phyloP scores from a whole-genome alignment of 2,329 filamentous ascomycete species.

The Alternaria gansuensis region DNA sequence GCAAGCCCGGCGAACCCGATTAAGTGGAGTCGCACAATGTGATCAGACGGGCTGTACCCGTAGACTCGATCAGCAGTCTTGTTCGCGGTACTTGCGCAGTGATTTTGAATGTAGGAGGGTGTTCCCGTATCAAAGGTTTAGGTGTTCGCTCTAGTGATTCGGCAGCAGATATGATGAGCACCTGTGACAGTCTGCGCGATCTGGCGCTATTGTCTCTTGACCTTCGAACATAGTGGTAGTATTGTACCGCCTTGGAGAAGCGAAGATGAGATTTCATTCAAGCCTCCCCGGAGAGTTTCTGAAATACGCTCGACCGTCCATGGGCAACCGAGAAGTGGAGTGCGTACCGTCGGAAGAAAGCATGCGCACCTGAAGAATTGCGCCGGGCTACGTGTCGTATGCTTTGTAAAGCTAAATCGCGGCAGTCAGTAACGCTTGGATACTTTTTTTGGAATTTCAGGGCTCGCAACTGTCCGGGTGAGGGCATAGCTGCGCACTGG shows the following conservation, averaged over 20 bases:
- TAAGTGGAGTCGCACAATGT: constrained; percentile 6
- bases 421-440: neutral
- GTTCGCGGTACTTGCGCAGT: neutral
- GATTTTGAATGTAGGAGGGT: neutral
- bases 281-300: constrained; percentile 6
- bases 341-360: neutral
- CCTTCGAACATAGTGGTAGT: too few relatives aligned
- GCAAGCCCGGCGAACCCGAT: neutral
- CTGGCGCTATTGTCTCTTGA: too few relatives aligned
- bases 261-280: neutral
- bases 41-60: constrained; percentile 2
- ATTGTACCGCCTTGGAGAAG: neutral
- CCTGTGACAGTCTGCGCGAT: too few relatives aligned
- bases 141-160: too few relatives aligned
- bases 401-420: neutral
- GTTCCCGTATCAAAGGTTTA: neutral
- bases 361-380: neutral
- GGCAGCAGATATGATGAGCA: too few relatives aligned
- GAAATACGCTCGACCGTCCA: neutral
- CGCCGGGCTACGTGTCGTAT: neutral
- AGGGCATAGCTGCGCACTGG: neutral
- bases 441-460: neutral
- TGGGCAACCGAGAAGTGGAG: constrained; percentile 1
- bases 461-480: neutral
- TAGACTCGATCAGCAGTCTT: constrained; percentile 7